Base-by-base conservation (phyloP, 768 basidiomycete genomes). In the Phaeolepiota aurea region DNA sequence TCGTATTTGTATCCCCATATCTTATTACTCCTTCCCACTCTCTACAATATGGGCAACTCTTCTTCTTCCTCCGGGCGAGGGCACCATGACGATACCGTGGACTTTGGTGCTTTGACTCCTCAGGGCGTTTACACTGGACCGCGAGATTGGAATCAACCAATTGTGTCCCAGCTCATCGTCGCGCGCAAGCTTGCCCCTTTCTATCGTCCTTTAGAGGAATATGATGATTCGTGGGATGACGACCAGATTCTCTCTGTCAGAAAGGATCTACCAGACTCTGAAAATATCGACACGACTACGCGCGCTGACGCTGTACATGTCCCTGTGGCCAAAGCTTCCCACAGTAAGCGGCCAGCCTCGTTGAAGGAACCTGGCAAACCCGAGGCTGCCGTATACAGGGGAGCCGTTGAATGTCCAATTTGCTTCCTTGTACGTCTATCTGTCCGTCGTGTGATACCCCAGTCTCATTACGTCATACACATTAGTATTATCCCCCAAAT, bases 171-270 rank as follows among this genome's bases (percentile, higher is more conserved):
- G 62, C 76, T 94, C 55, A 91, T 99, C 58, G 67, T 82, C 53
- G 82, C 87, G 50, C 81, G 89, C 58, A 82, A 76, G 53, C 76
- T 99, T 31, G 91, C 93, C 1, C 96, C 96, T 1, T 98, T 97
- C 65, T 98, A 97, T 60, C 77, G 91, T 23, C 94, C 96, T 10
- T 71, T 99, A 32, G 91, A 96, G 56, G 94, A 98, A 48, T 96
- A 87, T 57, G 80, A 85, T 21, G 82, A 86, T 11, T 74, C 76
- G 32, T 97, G 90, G 90, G 82, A 87, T 46, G 84, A 89, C 51
- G 88, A 89, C 39, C 82, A 81, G 57, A 82, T 97, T 45, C 75
- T 91, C 19, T 76, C 83, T 5, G 82, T 83, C 3, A 74, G 90
- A 52, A 88, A 80, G 64, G 82, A 82, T 42, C 58, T 71, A 13